Evolutionary conservation across 2,329 filamentous ascomycete species (phyloP), one percentile per base, ranked within the genome.

Genomic region (Pyrenochaeta sp.): DNA sequence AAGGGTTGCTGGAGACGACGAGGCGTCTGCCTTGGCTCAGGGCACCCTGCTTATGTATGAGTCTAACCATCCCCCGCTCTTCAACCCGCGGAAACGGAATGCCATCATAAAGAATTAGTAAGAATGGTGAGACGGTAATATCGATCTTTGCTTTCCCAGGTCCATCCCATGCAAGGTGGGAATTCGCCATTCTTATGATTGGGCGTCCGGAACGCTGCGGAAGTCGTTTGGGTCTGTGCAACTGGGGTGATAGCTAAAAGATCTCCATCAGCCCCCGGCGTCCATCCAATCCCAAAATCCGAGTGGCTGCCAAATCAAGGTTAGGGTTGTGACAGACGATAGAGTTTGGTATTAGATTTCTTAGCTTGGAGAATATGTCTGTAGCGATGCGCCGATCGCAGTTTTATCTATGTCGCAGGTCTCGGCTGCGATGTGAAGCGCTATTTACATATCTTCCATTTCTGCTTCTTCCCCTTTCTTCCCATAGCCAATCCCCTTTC

Each of bases 131-230:
- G 42, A 44, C 42, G 42, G 42, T 28, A 27, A 28, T 44, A 44
- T 27, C 42, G 42, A 24, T 28, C 10, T 44, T 44, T 28, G 5
- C 12, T 44, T 27, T 28, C 15, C 13, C 12, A 12, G 36, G 36
- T 39, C 15, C 36, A 6, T 39, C 36, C 9, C 36, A 39, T 39
- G 36, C 36, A 39, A 39, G 36, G 36, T 39, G 36, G 13, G 36
- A 39, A 3, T n/a, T 39, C 15, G 36, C 15, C 13, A 39, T 39
- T 39, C 25, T 44, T 44, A 44, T 28, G 42, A 44, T 44, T 44
- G 42, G 42, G 42, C 42, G 5, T 43, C 42, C 42, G 42, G 42
- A 44, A 44, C 25, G 8, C 42, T 44, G 42, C 42, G 42, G 42
- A 44, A 22, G 25, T 10, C 15, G 5, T n/a, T n/a, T n/a, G 36